Evolutionary conservation across 306 rosid species (phyloP), one percentile per base, ranked within the genome.

Genomic region (peach (Prunus persica)): DNA sequence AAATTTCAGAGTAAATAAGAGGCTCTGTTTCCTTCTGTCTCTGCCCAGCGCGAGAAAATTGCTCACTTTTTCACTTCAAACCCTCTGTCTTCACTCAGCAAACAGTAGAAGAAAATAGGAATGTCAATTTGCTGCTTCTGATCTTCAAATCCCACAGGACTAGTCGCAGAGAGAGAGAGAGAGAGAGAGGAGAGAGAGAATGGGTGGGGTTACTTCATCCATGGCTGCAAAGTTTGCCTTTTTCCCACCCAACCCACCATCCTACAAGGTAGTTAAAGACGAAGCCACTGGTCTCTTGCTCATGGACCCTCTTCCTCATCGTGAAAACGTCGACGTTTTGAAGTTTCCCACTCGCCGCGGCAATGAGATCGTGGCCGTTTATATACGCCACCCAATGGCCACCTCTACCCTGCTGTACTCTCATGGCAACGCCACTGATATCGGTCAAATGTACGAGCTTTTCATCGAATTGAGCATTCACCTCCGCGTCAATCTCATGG

Each of bases 151-250:
- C 65, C 67, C 8, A 47, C 9, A 38, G 43, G 43, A 38, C 43
- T 38, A 38, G 2, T 38, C 43, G 6, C 8, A 34, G 2, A 34
- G 8, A 34, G 41, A 34, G 16, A 5, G 66, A 5, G 66, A 71
- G 49, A 65, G 75, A 52, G 34, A 43, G 38, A n/a, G 61, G 49
- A 65, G 75, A 54, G 32, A 25, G 20, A 43, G 20, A 20, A 87
- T 91, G 98, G 98, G 98, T 46, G 98, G 96, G 27, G 91, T 93
- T 28, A 93, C 95, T 0, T 93, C 98, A 43, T 91, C 98, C 45
- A 91, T 93, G 98, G 98, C 98, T 56, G 95, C 98, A 0, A 93
- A 93, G 70, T 64, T 93, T 32, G 98, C 96, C 0, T 93, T 93
- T 72, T 93, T 91, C 80, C 98, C 98, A 2, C 98, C 98, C 3